phyloP scores from a whole-genome alignment of 2,329 filamentous ascomycete species.

The Neonectria neomacrospora region DNA sequence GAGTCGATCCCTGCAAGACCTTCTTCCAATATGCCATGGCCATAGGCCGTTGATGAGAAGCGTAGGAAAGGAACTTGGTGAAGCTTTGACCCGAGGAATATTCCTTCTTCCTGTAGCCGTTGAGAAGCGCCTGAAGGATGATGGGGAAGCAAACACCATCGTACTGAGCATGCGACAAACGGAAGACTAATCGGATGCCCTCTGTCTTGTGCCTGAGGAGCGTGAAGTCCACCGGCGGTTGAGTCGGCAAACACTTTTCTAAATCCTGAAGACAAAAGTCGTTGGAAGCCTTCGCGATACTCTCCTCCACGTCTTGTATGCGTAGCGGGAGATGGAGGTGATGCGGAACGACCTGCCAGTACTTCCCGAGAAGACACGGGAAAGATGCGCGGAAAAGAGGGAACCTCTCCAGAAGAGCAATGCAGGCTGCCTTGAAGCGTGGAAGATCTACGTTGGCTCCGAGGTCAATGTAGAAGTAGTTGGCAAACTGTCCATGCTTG shows the following conservation, averaged over 20 bases:
- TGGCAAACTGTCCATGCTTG: conserved; percentile 26
- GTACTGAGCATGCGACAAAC: conserved; percentile 61
- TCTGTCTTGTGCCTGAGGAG: conserved; percentile 31
- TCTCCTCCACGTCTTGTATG: conserved; percentile 18
- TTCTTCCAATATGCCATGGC: conserved; percentile 54
- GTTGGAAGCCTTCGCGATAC: conserved; percentile 27
- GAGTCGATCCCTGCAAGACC: conserved; percentile 52
- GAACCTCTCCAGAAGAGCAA: conserved; percentile 24
- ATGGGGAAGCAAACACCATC: conserved; percentile 58
- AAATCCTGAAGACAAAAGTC: conserved; percentile 24
- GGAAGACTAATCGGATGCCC: conserved; percentile 34
- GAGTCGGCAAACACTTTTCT: background rate
- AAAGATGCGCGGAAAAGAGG: conserved; percentile 41
- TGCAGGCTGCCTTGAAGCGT: conserved; percentile 32
- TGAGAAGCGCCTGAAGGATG: conserved; percentile 51
- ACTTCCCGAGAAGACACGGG: conserved; percentile 25
- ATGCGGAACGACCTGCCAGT: conserved; percentile 38
- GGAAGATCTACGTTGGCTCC: conserved; percentile 29
- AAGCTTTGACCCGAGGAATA: conserved; percentile 43
- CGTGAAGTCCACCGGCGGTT: conserved; percentile 30
- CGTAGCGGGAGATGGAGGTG: conserved; percentile 24
- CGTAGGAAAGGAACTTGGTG: conserved; percentile 20
- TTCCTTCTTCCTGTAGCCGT: conserved; percentile 47
- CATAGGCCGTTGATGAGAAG: background rate
- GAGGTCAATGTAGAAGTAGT: conserved; percentile 42